A percentile compares a stretch with the other conserved stretches of the same genome.
These are phyloP conservation scores for Geotrichum phurueaensis DNA, from an alignment of 1,139 yeast species.

Conservation along the genomic window DNA sequence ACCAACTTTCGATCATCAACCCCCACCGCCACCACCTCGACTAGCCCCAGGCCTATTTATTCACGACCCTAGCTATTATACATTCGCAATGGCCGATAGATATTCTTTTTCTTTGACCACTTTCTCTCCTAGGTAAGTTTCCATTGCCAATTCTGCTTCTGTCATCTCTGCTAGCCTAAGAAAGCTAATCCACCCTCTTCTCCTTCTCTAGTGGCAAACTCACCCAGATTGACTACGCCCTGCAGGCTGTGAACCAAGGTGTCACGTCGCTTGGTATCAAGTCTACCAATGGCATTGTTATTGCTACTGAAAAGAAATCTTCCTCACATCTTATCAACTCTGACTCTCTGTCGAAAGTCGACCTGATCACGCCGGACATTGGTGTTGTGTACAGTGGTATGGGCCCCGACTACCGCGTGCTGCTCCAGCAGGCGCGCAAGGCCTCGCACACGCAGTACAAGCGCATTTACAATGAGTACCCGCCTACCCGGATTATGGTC, in stretches of 20 bases:
- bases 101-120: conserved; percentile 96
- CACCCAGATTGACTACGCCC: conserved; percentile 95
- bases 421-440: conserved; percentile 89
- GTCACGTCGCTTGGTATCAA: conserved; percentile 95
- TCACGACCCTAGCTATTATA: conserved; percentile 13
- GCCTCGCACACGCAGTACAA: conserved; percentile 90
- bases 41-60: neutral
- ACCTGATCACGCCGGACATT: conserved; percentile 84
- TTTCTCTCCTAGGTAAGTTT: conserved; percentile 83
- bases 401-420: conserved; percentile 98
- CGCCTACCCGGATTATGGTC: conserved; percentile 90
- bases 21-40: neutral
- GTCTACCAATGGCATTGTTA: conserved; percentile 91
- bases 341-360: conserved; percentile 73
- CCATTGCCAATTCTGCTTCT: neutral
- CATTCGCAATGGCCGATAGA: conserved; percentile 79
- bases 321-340: conserved; percentile 70
- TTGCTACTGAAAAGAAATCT: conserved; percentile 93
- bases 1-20: conserved; percentile 1
- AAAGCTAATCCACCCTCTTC: neutral
- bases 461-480: conserved; percentile 90
- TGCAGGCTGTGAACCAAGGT: conserved; percentile 96
- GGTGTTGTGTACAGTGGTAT: conserved; percentile 97
- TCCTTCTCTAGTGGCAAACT: conserved; percentile 69
- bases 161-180: neutral